Evolutionary conservation across 129 eudicot species (phyloP), one percentile per base, ranked within the genome.

Genomic region (Saposhnikovia divaricata): DNA sequence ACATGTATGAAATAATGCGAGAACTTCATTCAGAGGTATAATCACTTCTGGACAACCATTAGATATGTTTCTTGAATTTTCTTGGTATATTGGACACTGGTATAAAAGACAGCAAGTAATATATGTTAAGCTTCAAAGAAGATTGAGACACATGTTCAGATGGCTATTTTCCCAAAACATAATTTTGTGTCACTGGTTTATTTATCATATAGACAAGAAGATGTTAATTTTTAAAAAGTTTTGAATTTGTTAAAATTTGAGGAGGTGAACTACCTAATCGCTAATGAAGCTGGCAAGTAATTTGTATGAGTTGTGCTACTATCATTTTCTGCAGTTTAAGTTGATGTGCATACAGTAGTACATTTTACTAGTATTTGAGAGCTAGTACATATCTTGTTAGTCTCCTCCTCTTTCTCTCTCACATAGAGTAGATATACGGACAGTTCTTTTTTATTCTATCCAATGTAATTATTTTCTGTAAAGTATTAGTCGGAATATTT

Each of bases 1-100:
- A 95, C 85, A 95, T 95, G 99, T 95, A 95, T 82, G 99, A 95
- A 83, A 95, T 95, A 80, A 95, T 95, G 99, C 93, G 97, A 40
- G 99, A 95, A 79, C 92, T 95, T 86, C 99, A 95, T 66, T 83
- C 91, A 34, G 99, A 96, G 99, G 99, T 96, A 37, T 79, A 83
- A 69, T 51, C 72, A 48, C 55, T 6, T 47, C 0, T 42, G 25
- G 65, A 5, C 61, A 43, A 25, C 19, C 6, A 46, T 0, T 46
- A 46, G 40, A 44, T 12, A 74, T 45, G 78, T 27, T 44, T 46
- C 59, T 44, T 50, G 0, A 74, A 42, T 27, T 80, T 39, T 79
- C 38, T 42, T 72, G 76, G 47, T 61, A 73, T 38, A 19, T 53
- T 51, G 2, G 37, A 34, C 37, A 34, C 37, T 34, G 37, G 37